These are phyloP conservation scores for Wickerhamiella hasegawae DNA, from an alignment of 805 yeast genomes.

Conservation along the genomic window DNA sequence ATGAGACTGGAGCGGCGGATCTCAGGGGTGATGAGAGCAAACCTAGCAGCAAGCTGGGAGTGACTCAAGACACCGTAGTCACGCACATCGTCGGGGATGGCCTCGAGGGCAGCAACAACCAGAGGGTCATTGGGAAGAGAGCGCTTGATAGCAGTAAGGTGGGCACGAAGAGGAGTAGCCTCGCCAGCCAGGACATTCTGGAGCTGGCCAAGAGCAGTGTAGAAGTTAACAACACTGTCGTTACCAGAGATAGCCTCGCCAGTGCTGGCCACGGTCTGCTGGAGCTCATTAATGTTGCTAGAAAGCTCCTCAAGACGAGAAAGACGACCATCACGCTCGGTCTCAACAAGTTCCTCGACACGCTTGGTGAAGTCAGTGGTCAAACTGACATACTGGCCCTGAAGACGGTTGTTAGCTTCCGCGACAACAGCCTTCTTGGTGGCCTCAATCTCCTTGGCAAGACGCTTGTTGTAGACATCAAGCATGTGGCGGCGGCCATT, in stretches of 20 bases:
- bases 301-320: slow-evolving; percentile 48
- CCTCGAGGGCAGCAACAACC: slow-evolving; percentile 30
- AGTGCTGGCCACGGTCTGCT: slow-evolving; percentile 23
- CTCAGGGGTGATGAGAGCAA: slow-evolving; percentile 70
- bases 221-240: slow-evolving; percentile 27
- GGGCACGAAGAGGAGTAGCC: slow-evolving; percentile 24
- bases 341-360: slow-evolving; percentile 43
- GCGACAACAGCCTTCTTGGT: slow-evolving; percentile 46
- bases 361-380: slow-evolving; percentile 48
- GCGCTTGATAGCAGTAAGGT: slow-evolving; percentile 18
- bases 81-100: slow-evolving; percentile 31
- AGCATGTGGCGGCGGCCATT: slow-evolving; percentile 43
- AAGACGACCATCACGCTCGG: slow-evolving; percentile 67
- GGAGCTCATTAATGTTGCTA: slow-evolving; percentile 40
- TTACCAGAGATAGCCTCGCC: slow-evolving; percentile 25
- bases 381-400: slow-evolving; percentile 50
- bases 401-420: slow-evolving; percentile 60
- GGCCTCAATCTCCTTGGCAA: slow-evolving; percentile 50
- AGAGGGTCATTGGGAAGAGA: slow-evolving; percentile 34
- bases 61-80: slow-evolving; percentile 52
- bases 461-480: slow-evolving; percentile 39
- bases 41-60: slow-evolving; percentile 63
- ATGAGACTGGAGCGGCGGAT: slow-evolving; percentile 75
- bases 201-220: slow-evolving; percentile 30
- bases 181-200: slow-evolving; percentile 26